These are phyloP conservation scores for Boletellus emodensis DNA, from an alignment of 768 basidiomycete species.

Conservation along the genomic window DNA sequence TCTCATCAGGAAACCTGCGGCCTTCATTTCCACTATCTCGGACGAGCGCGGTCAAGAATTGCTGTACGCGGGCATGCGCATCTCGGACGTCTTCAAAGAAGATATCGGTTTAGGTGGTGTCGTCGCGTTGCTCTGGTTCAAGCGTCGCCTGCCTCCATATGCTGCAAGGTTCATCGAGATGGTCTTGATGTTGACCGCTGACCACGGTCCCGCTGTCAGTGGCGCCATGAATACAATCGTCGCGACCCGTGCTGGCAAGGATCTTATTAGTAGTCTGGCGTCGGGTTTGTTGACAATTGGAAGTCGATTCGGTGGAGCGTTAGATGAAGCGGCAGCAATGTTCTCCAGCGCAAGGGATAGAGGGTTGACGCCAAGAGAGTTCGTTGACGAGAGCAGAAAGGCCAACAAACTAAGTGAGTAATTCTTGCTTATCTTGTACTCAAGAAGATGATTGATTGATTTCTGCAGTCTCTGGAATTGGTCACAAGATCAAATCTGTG, in stretches of 20 bases:
- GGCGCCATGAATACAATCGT: slow-evolving; percentile 99
- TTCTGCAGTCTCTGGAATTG: slow-evolving; percentile 83
- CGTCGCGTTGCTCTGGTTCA: slow-evolving; percentile 96
- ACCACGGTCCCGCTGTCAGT: slow-evolving; percentile 97
- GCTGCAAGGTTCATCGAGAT: slow-evolving; percentile 99
- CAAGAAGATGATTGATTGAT: slow-evolving; percentile 8
- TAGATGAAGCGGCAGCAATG: slow-evolving; percentile 96
- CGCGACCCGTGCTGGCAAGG: slow-evolving; percentile 98
- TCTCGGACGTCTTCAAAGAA: slow-evolving; percentile 97
- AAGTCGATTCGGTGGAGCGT: slow-evolving; percentile 96
- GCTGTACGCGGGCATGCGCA: slow-evolving; percentile 97
- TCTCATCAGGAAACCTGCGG: slow-evolving; percentile 96
- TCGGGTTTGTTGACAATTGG: slow-evolving; percentile 98
- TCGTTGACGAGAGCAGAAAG: slow-evolving; percentile 91
- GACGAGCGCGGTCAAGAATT: slow-evolving; percentile 99
- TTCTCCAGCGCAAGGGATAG: slow-evolving; percentile 90
- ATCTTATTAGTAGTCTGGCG: slow-evolving; percentile 92
- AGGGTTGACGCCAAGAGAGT: slow-evolving; percentile 95
- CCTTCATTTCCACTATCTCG: slow-evolving; percentile 98
- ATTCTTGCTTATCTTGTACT: neutral
- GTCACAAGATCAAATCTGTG: slow-evolving; percentile 99
- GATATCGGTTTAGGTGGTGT: slow-evolving; percentile 97
- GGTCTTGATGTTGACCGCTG: slow-evolving; percentile 98
- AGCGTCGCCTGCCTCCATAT: slow-evolving; percentile 85
- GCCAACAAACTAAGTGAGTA: slow-evolving; percentile 86